A percentile compares a stretch with the other conserved stretches of the same genome.
phyloP scores from a whole-genome alignment of 305 asterid species.

The Caryopteris hybrid region DNA sequence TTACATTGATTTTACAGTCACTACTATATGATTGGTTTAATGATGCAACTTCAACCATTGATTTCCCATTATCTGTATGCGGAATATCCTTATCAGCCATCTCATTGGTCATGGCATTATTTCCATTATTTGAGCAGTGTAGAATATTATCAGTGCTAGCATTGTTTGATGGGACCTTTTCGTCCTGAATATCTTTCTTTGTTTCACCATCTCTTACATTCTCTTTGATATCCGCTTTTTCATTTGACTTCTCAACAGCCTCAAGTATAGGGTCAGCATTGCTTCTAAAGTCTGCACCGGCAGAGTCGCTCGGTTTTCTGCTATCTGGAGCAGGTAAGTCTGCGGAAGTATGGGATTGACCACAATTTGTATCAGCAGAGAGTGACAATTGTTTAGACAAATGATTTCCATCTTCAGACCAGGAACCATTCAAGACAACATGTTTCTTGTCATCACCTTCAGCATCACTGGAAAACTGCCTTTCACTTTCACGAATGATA shows the following conservation, averaged over 20 bases:
- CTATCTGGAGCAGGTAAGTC: conserved; percentile 26
- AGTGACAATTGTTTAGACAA: conserved; percentile 20
- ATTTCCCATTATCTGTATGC: conserved; percentile 21
- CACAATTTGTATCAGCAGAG: conserved; percentile 28
- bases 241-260: conserved; percentile 24
- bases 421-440: conserved; percentile 18
- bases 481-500: no score
- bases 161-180: conserved; percentile 19
- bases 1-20: conserved; percentile 24
- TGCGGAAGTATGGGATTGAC: conserved; percentile 25
- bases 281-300: conserved; percentile 22
- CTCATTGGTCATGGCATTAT: conserved; percentile 7
- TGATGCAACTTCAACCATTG: conserved; percentile 26
- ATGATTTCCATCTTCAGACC: conserved; percentile 29
- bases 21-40: no score
- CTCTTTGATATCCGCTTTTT: conserved; percentile 25
- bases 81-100: no score
- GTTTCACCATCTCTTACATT: conserved; percentile 31
- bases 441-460: conserved; percentile 30
- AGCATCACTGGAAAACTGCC: no score
- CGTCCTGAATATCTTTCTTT: conserved; percentile 24
- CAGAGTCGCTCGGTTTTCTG: conserved; percentile 20
- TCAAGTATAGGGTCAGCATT: conserved; percentile 27
- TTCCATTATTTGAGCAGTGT: conserved; percentile 21
- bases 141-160: conserved; percentile 17